Evolutionary conservation across 768 basidiomycete species (phyloP).

Genomic region (Lactarius evosmus): DNA sequence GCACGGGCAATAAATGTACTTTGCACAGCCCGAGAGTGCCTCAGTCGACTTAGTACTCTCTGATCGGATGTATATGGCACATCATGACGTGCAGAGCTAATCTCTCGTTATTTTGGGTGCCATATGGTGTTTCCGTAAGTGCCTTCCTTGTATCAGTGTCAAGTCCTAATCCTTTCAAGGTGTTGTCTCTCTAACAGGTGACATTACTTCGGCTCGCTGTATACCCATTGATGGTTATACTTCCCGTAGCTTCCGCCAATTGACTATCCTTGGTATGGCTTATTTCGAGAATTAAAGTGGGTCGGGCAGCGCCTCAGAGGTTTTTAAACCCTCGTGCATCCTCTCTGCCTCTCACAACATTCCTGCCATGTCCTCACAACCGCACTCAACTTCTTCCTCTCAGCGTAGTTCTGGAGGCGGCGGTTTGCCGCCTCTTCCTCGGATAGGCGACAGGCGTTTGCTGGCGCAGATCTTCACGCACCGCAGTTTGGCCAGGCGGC

Average conservation of each 20-base stretch:
- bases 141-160: conserved; percentile 5
- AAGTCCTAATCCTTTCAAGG: conserved; percentile 16
- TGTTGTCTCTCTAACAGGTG: not conserved
- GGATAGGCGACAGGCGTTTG: not conserved
- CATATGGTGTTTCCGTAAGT: conserved; percentile 2
- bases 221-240: not conserved
- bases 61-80: not conserved
- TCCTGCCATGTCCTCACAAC: conserved; percentile 1
- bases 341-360: conserved; percentile 10
- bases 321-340: conserved; percentile 4
- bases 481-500: conserved; percentile 10
- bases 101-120: not conserved
- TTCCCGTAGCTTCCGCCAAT: conserved; percentile 4
- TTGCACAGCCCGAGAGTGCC: not conserved
- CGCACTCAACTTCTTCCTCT: not conserved
- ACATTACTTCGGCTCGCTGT: not conserved
- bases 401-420: not conserved
- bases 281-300: not conserved
- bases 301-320: conserved; percentile 4
- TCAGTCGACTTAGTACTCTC: not conserved
- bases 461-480: conserved; percentile 18
- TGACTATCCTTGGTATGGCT: conserved; percentile 19
- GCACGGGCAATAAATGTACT: not conserved
- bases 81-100: not conserved
- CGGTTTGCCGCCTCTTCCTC: conserved; percentile 12